phyloP scores from a whole-genome alignment of 177 flowering plant genomes.

The Vitis hybrid region DNA sequence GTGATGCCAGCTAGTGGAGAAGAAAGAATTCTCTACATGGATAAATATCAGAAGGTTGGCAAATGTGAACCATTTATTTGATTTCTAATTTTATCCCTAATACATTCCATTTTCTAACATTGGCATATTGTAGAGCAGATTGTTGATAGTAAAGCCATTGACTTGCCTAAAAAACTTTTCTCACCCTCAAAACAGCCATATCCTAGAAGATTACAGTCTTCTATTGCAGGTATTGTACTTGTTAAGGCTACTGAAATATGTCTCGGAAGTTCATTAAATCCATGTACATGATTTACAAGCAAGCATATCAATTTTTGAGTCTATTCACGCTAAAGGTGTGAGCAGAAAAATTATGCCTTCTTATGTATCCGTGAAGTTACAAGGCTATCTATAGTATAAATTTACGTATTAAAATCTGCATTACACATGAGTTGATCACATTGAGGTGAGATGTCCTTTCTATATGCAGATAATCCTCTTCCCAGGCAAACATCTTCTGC shows the following conservation, averaged over 20 bases:
- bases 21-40: neutral
- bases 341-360: neutral
- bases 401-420: neutral
- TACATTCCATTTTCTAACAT: neutral
- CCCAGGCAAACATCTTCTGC: neutral
- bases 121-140: conserved; percentile 19
- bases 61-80: neutral
- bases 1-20: conserved; percentile 4
- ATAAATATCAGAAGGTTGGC: conserved; percentile 5
- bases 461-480: conserved; percentile 5
- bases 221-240: conserved; percentile 16
- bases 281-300: too few relatives aligned
- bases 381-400: too few relatives aligned
- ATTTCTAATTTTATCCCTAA: neutral
- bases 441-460: neutral
- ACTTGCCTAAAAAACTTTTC: conserved; percentile 11
- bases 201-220: conserved; percentile 15
- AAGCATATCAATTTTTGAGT: neutral
- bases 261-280: neutral
- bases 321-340: neutral
- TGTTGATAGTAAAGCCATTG: conserved; percentile 9
- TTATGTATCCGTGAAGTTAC: neutral
- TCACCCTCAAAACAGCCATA: conserved; percentile 16
- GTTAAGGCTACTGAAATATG: conserved; percentile 1
- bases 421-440: neutral